Base-by-base conservation (phyloP, 2,329 filamentous ascomycete species). In the Apiospora hydei region DNA sequence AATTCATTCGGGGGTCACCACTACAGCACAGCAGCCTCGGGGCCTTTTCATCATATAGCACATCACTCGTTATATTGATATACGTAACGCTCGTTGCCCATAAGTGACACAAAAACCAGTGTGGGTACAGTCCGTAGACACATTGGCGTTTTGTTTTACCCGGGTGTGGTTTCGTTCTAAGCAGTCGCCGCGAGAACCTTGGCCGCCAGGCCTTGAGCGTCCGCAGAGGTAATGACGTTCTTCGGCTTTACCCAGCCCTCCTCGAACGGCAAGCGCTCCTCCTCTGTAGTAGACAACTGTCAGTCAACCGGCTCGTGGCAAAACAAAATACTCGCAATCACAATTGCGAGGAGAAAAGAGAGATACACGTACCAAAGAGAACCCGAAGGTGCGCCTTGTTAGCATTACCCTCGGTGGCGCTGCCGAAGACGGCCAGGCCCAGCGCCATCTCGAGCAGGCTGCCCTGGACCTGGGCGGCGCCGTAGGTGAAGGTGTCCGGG, bases 361-460 rank as follows among this genome's bases (percentile, higher is more conserved):
- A 41, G 14, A 16, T 8, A 21, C 11, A 69, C 26, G 3, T 69
- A 69, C 67, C 67, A 11, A 69, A 57, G 7, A 69, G 18, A 11
- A 30, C 13, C 4, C 47, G 46, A 47, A 69, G 34, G n/a, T 57
- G 47, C 53, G 73, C 70, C 4, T 72, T 72, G 21, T 71, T 71
- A 18, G 77, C 77, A 30, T 76, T 72, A 16, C 75, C 77, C 1
- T 75, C 70, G 16, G 71, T 71, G 46, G 69, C 51, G 44, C 75
- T 73, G 38, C 76, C 76, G 64, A 78, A 78, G 4, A 76, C 71
- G 66, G 73, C 72, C n/a, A 75, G 73, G 67, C 75, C 74, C 18
- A 78, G 72, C 30, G 74, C 75, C 47, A 73, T 75, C 64, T 78
- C 77, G 34, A 77, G 72, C 41, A 75, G 44, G 69, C 75, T 77